Conservation (phyloP, 2,329 filamentous ascomycete species). For the Penicillium sp. region DNA sequence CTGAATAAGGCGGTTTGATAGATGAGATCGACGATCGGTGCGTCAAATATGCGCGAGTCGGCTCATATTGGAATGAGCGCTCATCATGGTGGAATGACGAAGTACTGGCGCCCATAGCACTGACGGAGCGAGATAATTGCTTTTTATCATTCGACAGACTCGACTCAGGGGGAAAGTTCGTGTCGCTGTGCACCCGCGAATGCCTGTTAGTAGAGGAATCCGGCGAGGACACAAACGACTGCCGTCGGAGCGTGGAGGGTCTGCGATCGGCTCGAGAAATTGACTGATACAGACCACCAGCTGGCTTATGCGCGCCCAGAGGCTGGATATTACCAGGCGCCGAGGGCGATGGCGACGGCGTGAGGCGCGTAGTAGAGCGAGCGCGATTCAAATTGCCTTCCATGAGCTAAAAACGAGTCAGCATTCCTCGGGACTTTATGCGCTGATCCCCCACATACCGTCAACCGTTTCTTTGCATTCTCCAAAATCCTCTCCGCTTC, state of each 20-base stretch:
- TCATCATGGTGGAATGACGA: slow-evolving; percentile 33
- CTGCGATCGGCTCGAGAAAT: slow-evolving; percentile 42
- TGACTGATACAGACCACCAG: slow-evolving; percentile 44
- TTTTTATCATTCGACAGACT: slow-evolving; percentile 34
- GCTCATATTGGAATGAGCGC: slow-evolving; percentile 35
- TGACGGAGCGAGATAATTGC: slow-evolving; percentile 61
- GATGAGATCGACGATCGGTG: slow-evolving; percentile 40
- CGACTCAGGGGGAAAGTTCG: slow-evolving; percentile 50
- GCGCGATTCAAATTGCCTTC: slow-evolving; percentile 85
- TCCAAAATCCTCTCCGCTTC: slow-evolving; percentile 87
- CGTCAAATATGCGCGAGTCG: slow-evolving; percentile 32
- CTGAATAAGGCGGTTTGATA: slow-evolving; percentile 29
- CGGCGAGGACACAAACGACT: slow-evolving; percentile 35
- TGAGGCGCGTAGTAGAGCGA: slow-evolving; percentile 63
- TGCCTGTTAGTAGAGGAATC: slow-evolving; percentile 51
- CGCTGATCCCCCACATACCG: slow-evolving; percentile 57
- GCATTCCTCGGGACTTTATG: slow-evolving; percentile 5
- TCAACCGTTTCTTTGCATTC: slow-evolving; percentile 86
- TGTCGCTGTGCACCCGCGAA: slow-evolving; percentile 63
- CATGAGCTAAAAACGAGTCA: slow-evolving; percentile 67
- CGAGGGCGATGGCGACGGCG: slow-evolving; percentile 48
- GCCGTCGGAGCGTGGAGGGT: slow-evolving; percentile 49
- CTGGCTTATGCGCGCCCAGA: slow-evolving; percentile 36
- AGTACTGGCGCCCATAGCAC: slow-evolving; percentile 51
- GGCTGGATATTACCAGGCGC: slow-evolving; percentile 24